Base-by-base conservation (phyloP, 176 grass and related monocot species). In the Oryza glumipatula region DNA sequence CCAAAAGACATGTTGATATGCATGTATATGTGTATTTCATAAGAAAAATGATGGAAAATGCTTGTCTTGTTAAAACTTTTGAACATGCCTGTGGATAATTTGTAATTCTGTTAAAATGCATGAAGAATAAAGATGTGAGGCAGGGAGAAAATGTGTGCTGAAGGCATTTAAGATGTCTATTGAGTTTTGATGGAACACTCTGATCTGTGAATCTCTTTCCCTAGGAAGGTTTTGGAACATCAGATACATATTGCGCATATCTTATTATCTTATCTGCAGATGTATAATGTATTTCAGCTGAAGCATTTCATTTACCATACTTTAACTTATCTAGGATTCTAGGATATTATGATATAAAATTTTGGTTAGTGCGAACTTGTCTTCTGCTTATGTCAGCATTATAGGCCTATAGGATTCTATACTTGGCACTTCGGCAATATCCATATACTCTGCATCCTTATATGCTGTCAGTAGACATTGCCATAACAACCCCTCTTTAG, bases 361-460 rank as follows among this genome's bases (percentile, higher is more conserved):
- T 60, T 61, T 49, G 13, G 13, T 6, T 11, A n/a, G 12, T 17
- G 43, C 73, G n/a, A 21, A 70, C 65, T 79, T 89, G 13, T 48
- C 23, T 67, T 51, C 41, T 43, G n/a, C 12, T 68, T 54, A 10
- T 16, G 21, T 46, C 11, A 35, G 36, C 3, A 72, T 65, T 12
- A 78, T 66, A 30, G 22, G 43, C 6, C 19, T 39, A 16, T 82
- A 71, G 9, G 7, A 23, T 67, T 45, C 19, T 80, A 66, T 65
- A 65, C 64, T 52, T 82, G 21, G 6, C 28, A 60, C 7, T 84
- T 52, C 77, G 21, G 6, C 41, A 61, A 9, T 74, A 81, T 73
- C 13, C 13, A 28, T 74, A 28, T 35, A 13, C 28, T 7, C 22
- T 11, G 8, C 41, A 26, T 73, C 11, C 16, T 4, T 52, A 54